A percentile compares a stretch with the other conserved stretches of the same genome.
Conservation (phyloP, 2,329 filamentous ascomycete genomes). For the Trichoderma koningii region DNA sequence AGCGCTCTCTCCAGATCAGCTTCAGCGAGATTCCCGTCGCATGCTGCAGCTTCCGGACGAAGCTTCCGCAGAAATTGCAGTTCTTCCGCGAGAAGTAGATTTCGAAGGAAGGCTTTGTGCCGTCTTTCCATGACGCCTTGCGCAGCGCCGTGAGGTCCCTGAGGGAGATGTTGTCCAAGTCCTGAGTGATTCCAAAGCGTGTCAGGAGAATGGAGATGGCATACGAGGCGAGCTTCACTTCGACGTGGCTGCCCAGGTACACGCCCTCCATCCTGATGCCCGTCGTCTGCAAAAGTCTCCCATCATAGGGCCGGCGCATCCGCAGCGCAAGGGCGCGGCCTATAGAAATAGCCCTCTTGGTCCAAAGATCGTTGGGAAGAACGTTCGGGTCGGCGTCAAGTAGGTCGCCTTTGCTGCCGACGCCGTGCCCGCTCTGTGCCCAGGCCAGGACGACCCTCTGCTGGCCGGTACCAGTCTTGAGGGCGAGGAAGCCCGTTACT, state of each 20-base stretch:
- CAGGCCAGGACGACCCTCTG: conserved; percentile 37
- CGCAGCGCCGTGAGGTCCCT: conserved; percentile 34
- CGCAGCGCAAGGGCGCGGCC: conserved; percentile 37
- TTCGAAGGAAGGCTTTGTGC: conserved; percentile 37
- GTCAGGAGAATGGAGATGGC: conserved; percentile 37
- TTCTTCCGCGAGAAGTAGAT: conserved; percentile 42
- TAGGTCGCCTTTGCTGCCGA: conserved; percentile 36
- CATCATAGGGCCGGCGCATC: conserved; percentile 38
- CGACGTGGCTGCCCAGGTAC: conserved; percentile 43
- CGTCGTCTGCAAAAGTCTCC: background rate
- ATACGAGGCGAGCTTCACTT: conserved; percentile 45
- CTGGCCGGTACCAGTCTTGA: conserved; percentile 27
- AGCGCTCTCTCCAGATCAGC: conserved; percentile 36
- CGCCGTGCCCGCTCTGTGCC: conserved; percentile 42
- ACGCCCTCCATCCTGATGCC: conserved; percentile 31
- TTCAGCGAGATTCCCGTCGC: conserved; percentile 36
- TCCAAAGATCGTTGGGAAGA: conserved; percentile 40
- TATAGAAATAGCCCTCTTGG: conserved; percentile 36
- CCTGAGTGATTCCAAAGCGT: conserved; percentile 33
- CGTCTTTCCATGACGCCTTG: conserved; percentile 34
- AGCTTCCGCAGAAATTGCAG: conserved; percentile 36
- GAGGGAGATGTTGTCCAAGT: conserved; percentile 31
- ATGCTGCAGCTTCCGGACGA: conserved; percentile 34
- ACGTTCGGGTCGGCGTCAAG: conserved; percentile 33
- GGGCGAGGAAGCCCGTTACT: conserved; percentile 40